Evolutionary conservation across 345 rosid species (phyloP).

Genomic region (Citrus australasica): DNA sequence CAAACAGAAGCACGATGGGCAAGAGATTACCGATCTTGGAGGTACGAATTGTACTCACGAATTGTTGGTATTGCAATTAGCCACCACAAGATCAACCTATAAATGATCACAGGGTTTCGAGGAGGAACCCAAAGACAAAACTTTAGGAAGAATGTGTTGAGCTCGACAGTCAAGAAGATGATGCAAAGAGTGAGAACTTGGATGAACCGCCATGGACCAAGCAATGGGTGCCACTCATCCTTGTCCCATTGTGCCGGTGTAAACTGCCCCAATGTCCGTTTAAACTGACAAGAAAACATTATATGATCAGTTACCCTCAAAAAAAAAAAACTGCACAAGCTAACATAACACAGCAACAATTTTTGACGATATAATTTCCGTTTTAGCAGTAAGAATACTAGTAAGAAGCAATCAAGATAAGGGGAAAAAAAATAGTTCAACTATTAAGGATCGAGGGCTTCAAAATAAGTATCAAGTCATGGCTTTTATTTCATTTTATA

Average conservation of each 20-base stretch:
- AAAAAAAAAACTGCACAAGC: neutral
- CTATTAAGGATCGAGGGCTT: no score
- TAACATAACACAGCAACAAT: neutral
- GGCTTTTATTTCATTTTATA: no score
- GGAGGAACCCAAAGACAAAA: conserved; percentile 98
- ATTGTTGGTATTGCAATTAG: conserved; percentile 94
- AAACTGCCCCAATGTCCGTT: conserved; percentile 85
- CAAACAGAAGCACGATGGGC: neutral
- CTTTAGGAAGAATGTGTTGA: conserved; percentile 97
- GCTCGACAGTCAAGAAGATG: conserved; percentile 82
- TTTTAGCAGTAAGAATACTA: no score
- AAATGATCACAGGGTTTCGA: conserved; percentile 80
- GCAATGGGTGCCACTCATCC: conserved; percentile 98
- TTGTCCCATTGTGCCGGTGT: conserved; percentile 99
- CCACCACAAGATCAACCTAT: conserved; percentile 97
- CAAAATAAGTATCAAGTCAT: no score
- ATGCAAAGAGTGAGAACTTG: conserved; percentile 92
- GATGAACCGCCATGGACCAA: conserved; percentile 94
- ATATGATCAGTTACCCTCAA: neutral
- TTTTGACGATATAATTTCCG: no score
- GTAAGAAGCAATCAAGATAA: no score
- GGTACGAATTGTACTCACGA: conserved; percentile 94
- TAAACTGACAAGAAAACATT: conserved; percentile 48
- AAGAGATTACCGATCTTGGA: conserved; percentile 71
- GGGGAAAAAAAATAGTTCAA: no score